Conservation (phyloP, 495 filamentous ascomycete species). For the Talaromyces wortmannii region DNA sequence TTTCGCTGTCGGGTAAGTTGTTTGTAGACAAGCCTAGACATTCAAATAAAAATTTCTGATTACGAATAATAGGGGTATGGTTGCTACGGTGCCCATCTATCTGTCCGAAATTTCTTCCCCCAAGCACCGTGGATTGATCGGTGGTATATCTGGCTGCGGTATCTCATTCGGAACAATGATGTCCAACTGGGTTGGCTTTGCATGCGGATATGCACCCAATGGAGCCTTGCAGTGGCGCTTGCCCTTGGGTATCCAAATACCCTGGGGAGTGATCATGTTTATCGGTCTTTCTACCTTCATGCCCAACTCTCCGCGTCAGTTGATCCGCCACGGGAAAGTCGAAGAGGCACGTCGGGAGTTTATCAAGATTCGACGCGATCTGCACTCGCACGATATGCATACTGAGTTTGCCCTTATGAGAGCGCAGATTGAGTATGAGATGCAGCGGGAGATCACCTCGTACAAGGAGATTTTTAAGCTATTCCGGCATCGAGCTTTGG, state of each 20-base stretch:
- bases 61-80: slow-evolving; percentile 31
- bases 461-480: slow-evolving; percentile 45
- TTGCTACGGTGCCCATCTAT: slow-evolving; percentile 52
- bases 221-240: slow-evolving; percentile 50
- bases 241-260: slow-evolving; percentile 51
- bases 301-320: slow-evolving; percentile 50
- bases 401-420: slow-evolving; percentile 50
- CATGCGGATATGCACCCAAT: slow-evolving; percentile 48
- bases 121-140: slow-evolving; percentile 46
- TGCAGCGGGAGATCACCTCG: slow-evolving; percentile 46
- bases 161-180: slow-evolving; percentile 53
- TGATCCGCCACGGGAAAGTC: slow-evolving; percentile 45
- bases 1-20: slow-evolving; percentile 43
- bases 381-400: slow-evolving; percentile 37
- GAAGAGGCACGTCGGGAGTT: slow-evolving; percentile 45
- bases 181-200: slow-evolving; percentile 53
- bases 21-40: neutral
- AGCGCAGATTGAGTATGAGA: slow-evolving; percentile 55
- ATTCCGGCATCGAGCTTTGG: slow-evolving; percentile 43
- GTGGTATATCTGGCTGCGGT: slow-evolving; percentile 51
- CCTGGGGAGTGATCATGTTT: slow-evolving; percentile 54
- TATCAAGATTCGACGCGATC: slow-evolving; percentile 38
- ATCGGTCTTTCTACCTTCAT: slow-evolving; percentile 49
- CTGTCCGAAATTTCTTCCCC: slow-evolving; percentile 52
- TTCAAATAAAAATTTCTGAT: neutral